Base-by-base conservation (phyloP, 2,329 filamentous ascomycete species). In the Epichloe elymi region DNA sequence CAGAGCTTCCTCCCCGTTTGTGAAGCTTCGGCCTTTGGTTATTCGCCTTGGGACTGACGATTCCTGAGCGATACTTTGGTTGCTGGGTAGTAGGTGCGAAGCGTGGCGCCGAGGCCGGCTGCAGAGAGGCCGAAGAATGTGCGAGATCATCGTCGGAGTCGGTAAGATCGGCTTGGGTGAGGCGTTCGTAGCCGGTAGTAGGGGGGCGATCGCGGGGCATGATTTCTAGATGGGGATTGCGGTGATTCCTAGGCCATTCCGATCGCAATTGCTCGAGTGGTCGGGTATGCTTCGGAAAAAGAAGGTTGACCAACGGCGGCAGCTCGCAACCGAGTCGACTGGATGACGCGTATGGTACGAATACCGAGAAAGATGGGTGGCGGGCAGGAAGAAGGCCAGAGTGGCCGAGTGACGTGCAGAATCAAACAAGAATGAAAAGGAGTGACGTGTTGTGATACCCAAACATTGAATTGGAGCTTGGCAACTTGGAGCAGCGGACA, bases 141-240 rank as follows among this genome's bases (percentile, higher is more conserved):
- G 72, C 71, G 54, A 81, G 72, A 52, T 83, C 80, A 44, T 80
- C 74, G 56, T 87, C 83, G 50, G 83, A 85, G 52, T 85, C 83
- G 65, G 82, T 83, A 60, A 84, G 81, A 63, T 90, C 86, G 58
- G 86, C 86, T 69, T 93, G 87, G 56, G 86, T 83, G 53, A 93
- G 82, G 63, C 85, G 85, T 67, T 88, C 86, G 70, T 93, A 93
- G 67, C 87, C 87, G 56, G 87, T 90, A 42, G 84, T 86, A 53
- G 84, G 76, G 76, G 84, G 86, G 52, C 83, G 78, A 55, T 72
- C 73, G 64, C 79, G 80, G 60, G 83, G 76, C 84, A 87, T 87
- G 56, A 62, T 46, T 42, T 48, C 37, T 23, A 38, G 26, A 38
- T 42, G 41, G 39, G 35, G 17, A 36, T 38, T 38, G 23, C 46